Base-by-base conservation (phyloP, 371 early-diverging fungal genomes). In the Dinochytrium kinnereticum region DNA sequence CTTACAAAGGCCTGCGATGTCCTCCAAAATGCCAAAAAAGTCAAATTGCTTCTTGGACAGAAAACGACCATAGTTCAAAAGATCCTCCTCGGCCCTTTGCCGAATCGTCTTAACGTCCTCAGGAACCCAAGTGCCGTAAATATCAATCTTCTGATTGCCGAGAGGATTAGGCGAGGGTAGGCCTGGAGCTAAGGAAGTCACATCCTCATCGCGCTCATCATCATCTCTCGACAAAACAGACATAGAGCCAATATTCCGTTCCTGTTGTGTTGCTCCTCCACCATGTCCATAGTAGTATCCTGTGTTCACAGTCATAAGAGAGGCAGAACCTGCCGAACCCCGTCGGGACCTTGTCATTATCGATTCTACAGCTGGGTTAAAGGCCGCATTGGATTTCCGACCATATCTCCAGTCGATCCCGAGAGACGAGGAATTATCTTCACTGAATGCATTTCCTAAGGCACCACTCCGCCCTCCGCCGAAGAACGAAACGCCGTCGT, bases 151-250 rank as follows among this genome's bases (percentile, higher is more conserved):
- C 5, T 30, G 40, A 19, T 19, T 28, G 5, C 33, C 30, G 33
- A 33, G n/a, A 24, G 68, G 51, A 40, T 72, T 71, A 26, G 76
- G 76, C 19, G 71, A 71, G 3, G 76, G 76, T 17, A 75, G 38
- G 31, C 55, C 76, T 26, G 76, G 76, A n/a, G 76, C 76, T 55
- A 75, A 31, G 21, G 71, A 71, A 39, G 76, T 71, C 40, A 75
- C 71, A 28, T 75, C 76, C 15, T 75, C 76, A n/a, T 59, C 33
- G 19, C 17, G 31, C 5, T 51, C 70, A 5, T 70, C 66, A 3
- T 70, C 75, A 21, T 70, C 75, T 33, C 38, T 67, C 28, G 69
- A 51, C 21, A 72, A 61, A 10, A 72, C 39, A 7, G 68, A 61
- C 24, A 68, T 28, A 10, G 59, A 50, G 28, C 50, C 76, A 21